A percentile compares a stretch with the other conserved stretches of the same genome.
phyloP scores from a whole-genome alignment of 768 basidiomycete species.

The Russula compacta region DNA sequence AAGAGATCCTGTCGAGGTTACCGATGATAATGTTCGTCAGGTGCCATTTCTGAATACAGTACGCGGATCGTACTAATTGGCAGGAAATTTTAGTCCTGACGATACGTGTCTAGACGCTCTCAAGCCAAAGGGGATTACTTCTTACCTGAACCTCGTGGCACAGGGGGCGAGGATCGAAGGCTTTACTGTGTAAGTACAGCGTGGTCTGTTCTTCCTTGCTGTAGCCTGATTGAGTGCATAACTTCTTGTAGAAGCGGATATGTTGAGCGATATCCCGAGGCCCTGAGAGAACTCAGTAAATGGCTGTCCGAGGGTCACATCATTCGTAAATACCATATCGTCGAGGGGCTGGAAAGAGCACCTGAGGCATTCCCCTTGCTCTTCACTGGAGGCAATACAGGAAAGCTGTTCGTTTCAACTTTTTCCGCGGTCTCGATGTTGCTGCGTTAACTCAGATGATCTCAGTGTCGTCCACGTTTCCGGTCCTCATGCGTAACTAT shows the following conservation, averaged over 20 bases:
- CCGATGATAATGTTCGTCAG: conserved; percentile 28
- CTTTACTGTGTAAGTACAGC: conserved; percentile 58
- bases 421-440: not conserved
- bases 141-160: conserved; percentile 60
- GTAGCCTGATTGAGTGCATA: not conserved
- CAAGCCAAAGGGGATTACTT: conserved; percentile 56
- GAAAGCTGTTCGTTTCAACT: conserved; percentile 47
- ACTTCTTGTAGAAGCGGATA: conserved; percentile 59
- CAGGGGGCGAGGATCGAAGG: conserved; percentile 77
- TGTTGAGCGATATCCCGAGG: conserved; percentile 45
- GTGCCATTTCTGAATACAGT: conserved; percentile 84
- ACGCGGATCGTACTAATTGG: conserved; percentile 21
- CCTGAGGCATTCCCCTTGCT: conserved; percentile 61
- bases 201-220: not conserved
- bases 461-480: conserved; percentile 49
- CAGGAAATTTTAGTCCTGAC: not conserved
- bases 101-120: conserved; percentile 35
- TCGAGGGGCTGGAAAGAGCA: conserved; percentile 67
- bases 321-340: conserved; percentile 72
- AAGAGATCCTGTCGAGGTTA: not conserved
- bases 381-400: conserved; percentile 69
- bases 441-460: not conserved
- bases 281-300: conserved; percentile 44
- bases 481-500: conserved; percentile 21
- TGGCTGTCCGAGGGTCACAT: conserved; percentile 59